These are phyloP conservation scores for Naganishia vaughanmartiniae DNA, from an alignment of 768 basidiomycete genomes.

Conservation along the genomic window DNA sequence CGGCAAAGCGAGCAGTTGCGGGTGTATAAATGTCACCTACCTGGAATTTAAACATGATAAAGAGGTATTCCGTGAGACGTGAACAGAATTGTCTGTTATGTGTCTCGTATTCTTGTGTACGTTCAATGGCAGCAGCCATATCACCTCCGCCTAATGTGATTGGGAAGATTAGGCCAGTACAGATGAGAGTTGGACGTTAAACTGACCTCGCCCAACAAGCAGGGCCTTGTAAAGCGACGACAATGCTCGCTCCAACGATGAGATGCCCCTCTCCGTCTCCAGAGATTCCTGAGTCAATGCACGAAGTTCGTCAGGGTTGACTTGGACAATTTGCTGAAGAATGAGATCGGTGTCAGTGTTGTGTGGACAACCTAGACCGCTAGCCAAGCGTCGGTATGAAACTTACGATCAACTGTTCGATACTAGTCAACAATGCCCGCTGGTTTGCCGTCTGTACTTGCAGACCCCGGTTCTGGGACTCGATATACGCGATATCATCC, in stretches of 20 bases:
- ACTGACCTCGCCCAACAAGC: conserved; percentile 82
- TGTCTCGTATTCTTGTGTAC: conserved; percentile 83
- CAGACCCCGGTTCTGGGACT: conserved; percentile 90
- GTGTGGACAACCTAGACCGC: background rate
- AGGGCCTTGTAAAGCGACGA: conserved; percentile 91
- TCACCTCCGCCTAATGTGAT: conserved; percentile 56
- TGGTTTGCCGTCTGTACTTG: conserved; percentile 98
- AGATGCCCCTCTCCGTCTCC: conserved; percentile 72
- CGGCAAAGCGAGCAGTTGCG: background rate
- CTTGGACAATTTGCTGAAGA: conserved; percentile 84
- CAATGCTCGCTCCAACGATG: conserved; percentile 74
- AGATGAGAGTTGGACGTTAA: conserved; percentile 53
- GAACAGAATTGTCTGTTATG: conserved; percentile 92
- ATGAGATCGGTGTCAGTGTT: background rate
- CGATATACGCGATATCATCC: conserved; percentile 93
- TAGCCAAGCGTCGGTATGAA: background rate
- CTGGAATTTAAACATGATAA: conserved; percentile 88
- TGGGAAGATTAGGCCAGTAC: background rate
- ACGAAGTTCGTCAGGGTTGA: conserved; percentile 70
- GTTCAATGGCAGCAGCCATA: conserved; percentile 96
- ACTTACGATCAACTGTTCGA: conserved; percentile 77
- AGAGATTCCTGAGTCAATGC: conserved; percentile 84
- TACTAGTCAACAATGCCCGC: conserved; percentile 72
- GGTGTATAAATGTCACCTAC: conserved; percentile 52
- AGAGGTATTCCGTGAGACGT: conserved; percentile 79